Evolutionary conservation across 129 eudicot species (phyloP), one percentile per base, ranked within the genome.

Genomic region (Calendula officinalis): DNA sequence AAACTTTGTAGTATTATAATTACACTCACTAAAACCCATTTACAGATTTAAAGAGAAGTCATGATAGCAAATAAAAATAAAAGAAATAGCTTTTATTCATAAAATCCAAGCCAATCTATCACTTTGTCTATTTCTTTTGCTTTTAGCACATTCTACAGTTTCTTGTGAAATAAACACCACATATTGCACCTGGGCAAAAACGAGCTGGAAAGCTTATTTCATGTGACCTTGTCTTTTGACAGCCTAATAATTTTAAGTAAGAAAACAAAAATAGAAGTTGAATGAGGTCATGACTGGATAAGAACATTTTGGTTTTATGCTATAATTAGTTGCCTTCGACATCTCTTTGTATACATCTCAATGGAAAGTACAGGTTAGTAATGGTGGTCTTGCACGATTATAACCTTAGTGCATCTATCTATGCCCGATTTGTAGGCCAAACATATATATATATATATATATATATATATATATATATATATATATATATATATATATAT

Each of bases 141-240:
- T 72, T 64, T 48, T 46, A 62, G 44, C 60, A 33, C 64, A 64
- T 34, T 54, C 59, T 64, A 55, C 62, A 43, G 70, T 55, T 43
- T 30, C 8, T 47, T 35, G 66, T 44, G 71, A 64, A 72, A 72
- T 55, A 64, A 55, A 35, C 78, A 64, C 60, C 72, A 73, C 60
- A 73, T 64, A 73, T 49, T 65, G 60, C 66, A 64, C 58, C 55
- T 73, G 77, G 77, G 66, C 67, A 54, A 45, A 42, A 13, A 54
- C 14, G 5, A 40, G 72, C 78, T 73, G 78, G 72, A 73, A 73
- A 73, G 78, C 45, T 73, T 64, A 27, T 65, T 42, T 73, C 72
- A 73, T 40, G 71, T 73, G 78, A 56, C 78, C 14, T 3, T 73
- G 72, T 65, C 78, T 72, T 73, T 65, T 64, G 78, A 55, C 72